Conservation (phyloP, 2,329 filamentous ascomycete genomes). For the Aspergillus versicolor region DNA sequence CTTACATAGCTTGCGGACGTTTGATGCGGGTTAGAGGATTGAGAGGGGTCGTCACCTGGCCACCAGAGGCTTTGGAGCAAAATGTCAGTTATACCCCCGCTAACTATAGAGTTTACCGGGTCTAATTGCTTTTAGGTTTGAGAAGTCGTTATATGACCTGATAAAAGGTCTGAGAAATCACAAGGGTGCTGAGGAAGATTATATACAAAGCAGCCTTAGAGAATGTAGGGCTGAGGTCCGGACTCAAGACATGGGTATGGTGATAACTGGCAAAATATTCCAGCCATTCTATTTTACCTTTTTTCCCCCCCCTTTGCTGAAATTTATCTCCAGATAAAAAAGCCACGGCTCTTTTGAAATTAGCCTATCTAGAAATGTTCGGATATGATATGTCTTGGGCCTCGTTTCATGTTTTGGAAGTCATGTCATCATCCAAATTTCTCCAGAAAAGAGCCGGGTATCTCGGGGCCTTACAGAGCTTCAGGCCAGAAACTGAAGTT, state of each 20-base stretch:
- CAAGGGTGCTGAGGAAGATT: slow-evolving; percentile 92
- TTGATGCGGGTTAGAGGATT: too few species aligned
- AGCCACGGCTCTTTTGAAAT: slow-evolving; percentile 89
- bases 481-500: slow-evolving; percentile 91
- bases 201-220: slow-evolving; percentile 88
- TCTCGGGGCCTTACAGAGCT: slow-evolving; percentile 92
- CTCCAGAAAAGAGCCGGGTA: slow-evolving; percentile 95
- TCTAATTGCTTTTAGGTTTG: slow-evolving; percentile 70
- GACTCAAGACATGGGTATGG: slow-evolving; percentile 84
- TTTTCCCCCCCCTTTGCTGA: neutral
- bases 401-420: slow-evolving; percentile 95
- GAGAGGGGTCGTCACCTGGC: too few species aligned
- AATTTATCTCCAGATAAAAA: slow-evolving; percentile 69
- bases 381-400: slow-evolving; percentile 99
- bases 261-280: too few species aligned
- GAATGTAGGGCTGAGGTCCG: slow-evolving; percentile 94
- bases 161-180: slow-evolving; percentile 93
- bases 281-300: neutral
- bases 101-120: neutral
- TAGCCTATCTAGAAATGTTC: slow-evolving; percentile 98
- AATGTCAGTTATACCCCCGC: slow-evolving; percentile 13
- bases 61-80: neutral
- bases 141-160: slow-evolving; percentile 98
- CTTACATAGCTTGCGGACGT: too few species aligned
- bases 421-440: slow-evolving; percentile 96